Evolutionary conservation across 768 basidiomycete genomes (phyloP), one percentile per base, ranked within the genome.

Genomic region (Phallus indusiatus): DNA sequence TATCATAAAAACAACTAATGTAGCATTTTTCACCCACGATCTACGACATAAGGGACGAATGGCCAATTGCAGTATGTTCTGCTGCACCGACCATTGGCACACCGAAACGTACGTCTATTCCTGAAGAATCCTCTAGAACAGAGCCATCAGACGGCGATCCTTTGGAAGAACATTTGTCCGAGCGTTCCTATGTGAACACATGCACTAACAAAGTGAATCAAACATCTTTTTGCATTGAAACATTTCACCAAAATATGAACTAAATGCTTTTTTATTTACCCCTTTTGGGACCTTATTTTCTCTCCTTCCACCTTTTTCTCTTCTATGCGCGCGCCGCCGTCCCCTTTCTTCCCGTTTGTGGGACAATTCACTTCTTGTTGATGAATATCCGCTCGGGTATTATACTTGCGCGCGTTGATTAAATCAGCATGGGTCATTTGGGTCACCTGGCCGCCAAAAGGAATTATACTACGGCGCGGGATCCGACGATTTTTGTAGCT

Each of bases 401-500:
- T 22, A n/a, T 24, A 20, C 12, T 42, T 16, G 17, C 33, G 17
- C 33, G 20, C 1, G 16, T 17, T 56, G 12, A 18, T 34, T 56
- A 55, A 37, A 63, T 53, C 59, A 90, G 86, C 86, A 90, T 61
- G 88, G 88, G 2, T 80, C 82, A 5, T 91, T 93, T 62, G 87
- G 90, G 37, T 80, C 82, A 1, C 76, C 78, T 1, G 78, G 78
- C 4, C 65, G 78, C 28, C 74, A 78, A 51, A 70, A 64, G 21
- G 86, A 87, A 56, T 68, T 75, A 42, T 81, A 85, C 64, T 92
- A 85, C 65, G 78, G 78, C 36, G 79, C 80, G n/a, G 90, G 90
- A 16, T 90, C 88, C 11, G 90, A 93, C 67, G 88, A 92, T 68
- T 92, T 91, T 67, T 76, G 83, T 37, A 81, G 77, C 18, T 92